phyloP scores from a whole-genome alignment of 139 green algal genomes.

The Deuterostichococcus epilithicus region DNA sequence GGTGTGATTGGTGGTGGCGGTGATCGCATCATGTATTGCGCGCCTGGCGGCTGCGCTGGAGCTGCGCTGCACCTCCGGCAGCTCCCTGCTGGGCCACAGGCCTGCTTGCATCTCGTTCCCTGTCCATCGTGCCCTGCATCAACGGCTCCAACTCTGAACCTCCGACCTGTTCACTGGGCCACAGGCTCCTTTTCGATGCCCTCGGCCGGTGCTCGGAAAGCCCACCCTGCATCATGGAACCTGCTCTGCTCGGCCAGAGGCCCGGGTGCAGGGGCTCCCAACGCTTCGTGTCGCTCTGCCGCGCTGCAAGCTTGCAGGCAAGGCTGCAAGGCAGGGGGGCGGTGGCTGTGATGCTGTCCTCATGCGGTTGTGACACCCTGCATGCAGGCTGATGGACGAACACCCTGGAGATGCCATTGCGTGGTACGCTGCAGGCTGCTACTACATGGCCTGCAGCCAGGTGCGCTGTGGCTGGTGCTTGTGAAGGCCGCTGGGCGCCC shows the following conservation, averaged over 20 bases:
- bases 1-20: too few relatives aligned
- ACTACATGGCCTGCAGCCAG: slow-evolving; percentile 77
- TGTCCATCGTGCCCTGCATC: not conserved
- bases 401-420: slow-evolving; percentile 72
- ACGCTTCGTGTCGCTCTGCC: too few relatives aligned
- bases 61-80: slow-evolving; percentile 82
- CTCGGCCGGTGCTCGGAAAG: too few relatives aligned
- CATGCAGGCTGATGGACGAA: slow-evolving; percentile 76
- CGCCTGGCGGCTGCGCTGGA: slow-evolving; percentile 76
- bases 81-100: slow-evolving; percentile 74
- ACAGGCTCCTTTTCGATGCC: too few relatives aligned
- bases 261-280: too few relatives aligned
- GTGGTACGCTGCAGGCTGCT: slow-evolving; percentile 94
- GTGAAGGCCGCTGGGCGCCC: too few relatives aligned
- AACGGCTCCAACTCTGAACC: not conserved
- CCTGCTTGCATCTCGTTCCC: not conserved
- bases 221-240: too few relatives aligned
- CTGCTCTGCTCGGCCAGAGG: too few relatives aligned
- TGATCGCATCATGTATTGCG: too few relatives aligned
- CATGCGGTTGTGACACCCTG: too few relatives aligned
- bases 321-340: not conserved
- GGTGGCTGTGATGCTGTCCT: not conserved
- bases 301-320: not conserved
- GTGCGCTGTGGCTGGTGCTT: too few relatives aligned
- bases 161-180: too few relatives aligned